phyloP scores from a whole-genome alignment of 345 rosid species.

The Camelina hispida region DNA sequence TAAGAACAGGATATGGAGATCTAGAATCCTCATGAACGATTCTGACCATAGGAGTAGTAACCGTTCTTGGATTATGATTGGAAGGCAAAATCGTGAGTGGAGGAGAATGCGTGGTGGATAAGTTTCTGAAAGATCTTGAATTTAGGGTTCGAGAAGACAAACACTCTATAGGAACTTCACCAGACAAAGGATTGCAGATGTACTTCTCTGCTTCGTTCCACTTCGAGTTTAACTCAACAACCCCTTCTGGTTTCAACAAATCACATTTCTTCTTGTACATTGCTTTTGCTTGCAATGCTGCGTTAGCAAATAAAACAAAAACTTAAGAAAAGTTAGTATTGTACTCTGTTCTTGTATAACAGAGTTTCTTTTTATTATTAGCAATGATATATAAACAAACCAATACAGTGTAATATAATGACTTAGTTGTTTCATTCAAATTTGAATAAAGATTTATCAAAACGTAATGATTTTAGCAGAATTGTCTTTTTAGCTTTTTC shows the following conservation, averaged over 20 bases:
- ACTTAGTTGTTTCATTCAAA: not conserved
- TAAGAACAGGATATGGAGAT: too few relatives aligned
- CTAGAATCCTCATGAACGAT: too few relatives aligned
- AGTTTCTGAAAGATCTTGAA: slow-evolving; percentile 62
- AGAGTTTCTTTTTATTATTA: not conserved
- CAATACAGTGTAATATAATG: not conserved
- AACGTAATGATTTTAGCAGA: not conserved
- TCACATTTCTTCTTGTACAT: slow-evolving; percentile 54
- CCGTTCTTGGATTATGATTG: too few relatives aligned
- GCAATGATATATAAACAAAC: not conserved
- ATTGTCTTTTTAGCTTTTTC: not conserved
- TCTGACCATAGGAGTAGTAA: too few relatives aligned
- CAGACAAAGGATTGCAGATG: slow-evolving; percentile 84
- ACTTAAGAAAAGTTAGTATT: not conserved
- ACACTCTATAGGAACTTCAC: slow-evolving; percentile 87
- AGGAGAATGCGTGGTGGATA: slow-evolving; percentile 66
- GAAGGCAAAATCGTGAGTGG: too few relatives aligned
- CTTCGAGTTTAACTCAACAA: slow-evolving; percentile 67
- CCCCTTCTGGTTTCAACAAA: slow-evolving; percentile 68
- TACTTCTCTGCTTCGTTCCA: slow-evolving; percentile 96
- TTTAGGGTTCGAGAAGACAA: slow-evolving; percentile 72
- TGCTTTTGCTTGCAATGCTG: slow-evolving; percentile 79
- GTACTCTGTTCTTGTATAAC: not conserved
- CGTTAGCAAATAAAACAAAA: slow-evolving; percentile 37
- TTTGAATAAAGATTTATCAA: not conserved